Conservation (phyloP, 306 rosid species). For the Sicyos baderoa region DNA sequence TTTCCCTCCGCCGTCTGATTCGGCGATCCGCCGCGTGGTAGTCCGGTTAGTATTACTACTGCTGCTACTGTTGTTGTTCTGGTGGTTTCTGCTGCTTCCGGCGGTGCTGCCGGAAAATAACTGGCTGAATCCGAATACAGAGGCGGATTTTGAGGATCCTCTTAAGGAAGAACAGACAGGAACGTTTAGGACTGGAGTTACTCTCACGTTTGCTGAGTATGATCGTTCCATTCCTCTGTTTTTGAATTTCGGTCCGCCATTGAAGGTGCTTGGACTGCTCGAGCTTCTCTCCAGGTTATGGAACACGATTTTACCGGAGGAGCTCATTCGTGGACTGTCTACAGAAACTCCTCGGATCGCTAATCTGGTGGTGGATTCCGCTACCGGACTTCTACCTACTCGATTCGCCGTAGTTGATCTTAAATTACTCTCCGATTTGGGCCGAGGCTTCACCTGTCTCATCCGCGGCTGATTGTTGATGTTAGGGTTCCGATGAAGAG, state of each 20-base stretch:
- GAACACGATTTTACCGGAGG: conserved; percentile 87
- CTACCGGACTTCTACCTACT: conserved; percentile 52
- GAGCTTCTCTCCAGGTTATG: conserved; percentile 92
- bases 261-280: conserved; percentile 87
- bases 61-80: background rate
- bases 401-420: conserved; percentile 24
- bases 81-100: conserved; percentile 23
- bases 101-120: conserved; percentile 46
- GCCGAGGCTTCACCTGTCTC: conserved; percentile 44
- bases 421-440: conserved; percentile 30
- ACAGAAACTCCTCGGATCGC: conserved; percentile 71
- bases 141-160: conserved; percentile 65
- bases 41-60: conserved; percentile 25
- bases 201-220: conserved; percentile 79
- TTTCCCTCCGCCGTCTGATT: conserved; percentile 19
- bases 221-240: conserved; percentile 94
- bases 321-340: conserved; percentile 88
- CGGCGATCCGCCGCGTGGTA: conserved; percentile 32
- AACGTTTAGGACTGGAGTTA: conserved; percentile 87
- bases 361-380: conserved; percentile 23
- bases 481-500: conserved; percentile 37
- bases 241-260: conserved; percentile 77
- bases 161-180: conserved; percentile 85
- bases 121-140: conserved; percentile 79
- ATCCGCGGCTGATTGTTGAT: conserved; percentile 29